phyloP scores from a whole-genome alignment of 768 basidiomycete species.

The Boletus fagicola region DNA sequence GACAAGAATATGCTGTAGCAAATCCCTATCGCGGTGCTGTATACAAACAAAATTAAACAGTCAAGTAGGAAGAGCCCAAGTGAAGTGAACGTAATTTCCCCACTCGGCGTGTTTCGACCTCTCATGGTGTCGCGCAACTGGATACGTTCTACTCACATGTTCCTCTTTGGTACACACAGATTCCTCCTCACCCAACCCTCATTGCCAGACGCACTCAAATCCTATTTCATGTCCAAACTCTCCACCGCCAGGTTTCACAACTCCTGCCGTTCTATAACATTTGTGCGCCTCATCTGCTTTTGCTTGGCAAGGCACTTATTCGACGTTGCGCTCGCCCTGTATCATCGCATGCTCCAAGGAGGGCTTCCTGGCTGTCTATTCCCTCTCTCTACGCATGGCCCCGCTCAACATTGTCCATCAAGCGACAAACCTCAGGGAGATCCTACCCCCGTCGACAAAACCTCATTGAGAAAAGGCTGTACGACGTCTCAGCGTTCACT shows the following conservation, averaged over 20 bases:
- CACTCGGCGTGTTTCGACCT: no score
- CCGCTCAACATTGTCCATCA: conserved; percentile 29
- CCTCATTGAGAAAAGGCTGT: conserved; percentile 7
- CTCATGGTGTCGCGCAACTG: no score
- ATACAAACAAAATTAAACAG: no score
- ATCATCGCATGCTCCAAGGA: conserved; percentile 40
- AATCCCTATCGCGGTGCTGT: neutral
- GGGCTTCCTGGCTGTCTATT: conserved; percentile 37
- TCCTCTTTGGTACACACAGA: neutral
- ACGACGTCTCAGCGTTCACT: conserved; percentile 22
- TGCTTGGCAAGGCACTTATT: conserved; percentile 41
- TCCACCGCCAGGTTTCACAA: conserved; percentile 27
- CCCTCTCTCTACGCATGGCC: conserved; percentile 40
- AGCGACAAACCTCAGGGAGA: neutral
- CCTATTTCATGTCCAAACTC: conserved; percentile 21
- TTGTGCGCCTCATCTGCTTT: conserved; percentile 27
- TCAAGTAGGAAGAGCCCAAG: no score
- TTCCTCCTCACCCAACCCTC: neutral
- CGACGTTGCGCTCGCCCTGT: conserved; percentile 39
- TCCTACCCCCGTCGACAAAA: neutral
- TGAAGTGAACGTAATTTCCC: no score
- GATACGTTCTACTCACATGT: no score
- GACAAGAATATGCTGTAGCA: no score
- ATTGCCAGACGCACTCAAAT: conserved; percentile 18
- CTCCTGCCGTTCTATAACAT: conserved; percentile 25